Percentiles rank a stretch among this genome's conserved stretches.
Conservation (phyloP, 2,329 filamentous ascomycete species). For the Aspergillus neoniger region DNA sequence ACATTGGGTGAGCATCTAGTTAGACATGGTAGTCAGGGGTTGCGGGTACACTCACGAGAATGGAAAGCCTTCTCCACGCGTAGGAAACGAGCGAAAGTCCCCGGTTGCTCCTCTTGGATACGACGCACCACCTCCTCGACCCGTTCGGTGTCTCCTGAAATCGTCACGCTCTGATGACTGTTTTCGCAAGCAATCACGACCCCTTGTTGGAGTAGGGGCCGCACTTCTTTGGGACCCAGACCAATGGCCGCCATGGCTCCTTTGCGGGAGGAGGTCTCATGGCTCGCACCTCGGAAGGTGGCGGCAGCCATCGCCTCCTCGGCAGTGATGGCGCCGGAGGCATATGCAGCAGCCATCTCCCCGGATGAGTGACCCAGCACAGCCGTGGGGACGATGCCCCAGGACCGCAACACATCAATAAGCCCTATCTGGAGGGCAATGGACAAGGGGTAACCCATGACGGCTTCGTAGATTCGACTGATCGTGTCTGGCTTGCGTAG, state of each 20-base stretch:
- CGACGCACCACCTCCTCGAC: not conserved
- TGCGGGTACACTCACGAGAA: not conserved
- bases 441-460: conserved; percentile 14
- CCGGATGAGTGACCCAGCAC: conserved; percentile 31
- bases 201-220: not conserved
- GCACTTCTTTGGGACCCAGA: not conserved
- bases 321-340: conserved; percentile 19
- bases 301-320: conserved; percentile 1
- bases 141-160: not conserved
- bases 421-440: conserved; percentile 31
- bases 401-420: conserved; percentile 25
- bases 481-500: conserved; percentile 1
- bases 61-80: conserved; percentile 7
- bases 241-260: not conserved
- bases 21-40: not conserved
- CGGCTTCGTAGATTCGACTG: conserved; percentile 2
- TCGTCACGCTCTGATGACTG: conserved; percentile 1
- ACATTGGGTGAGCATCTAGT: not conserved
- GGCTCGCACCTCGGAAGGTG: not conserved
- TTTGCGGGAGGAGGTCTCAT: not conserved
- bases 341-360: conserved; percentile 29
- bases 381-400: conserved; percentile 18
- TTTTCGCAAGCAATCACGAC: conserved; percentile 7
- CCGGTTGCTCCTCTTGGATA: not conserved
- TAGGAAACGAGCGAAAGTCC: not conserved